These are phyloP conservation scores for Teunomyces barrocoloradensis DNA, from an alignment of 805 yeast genomes.

Conservation along the genomic window DNA sequence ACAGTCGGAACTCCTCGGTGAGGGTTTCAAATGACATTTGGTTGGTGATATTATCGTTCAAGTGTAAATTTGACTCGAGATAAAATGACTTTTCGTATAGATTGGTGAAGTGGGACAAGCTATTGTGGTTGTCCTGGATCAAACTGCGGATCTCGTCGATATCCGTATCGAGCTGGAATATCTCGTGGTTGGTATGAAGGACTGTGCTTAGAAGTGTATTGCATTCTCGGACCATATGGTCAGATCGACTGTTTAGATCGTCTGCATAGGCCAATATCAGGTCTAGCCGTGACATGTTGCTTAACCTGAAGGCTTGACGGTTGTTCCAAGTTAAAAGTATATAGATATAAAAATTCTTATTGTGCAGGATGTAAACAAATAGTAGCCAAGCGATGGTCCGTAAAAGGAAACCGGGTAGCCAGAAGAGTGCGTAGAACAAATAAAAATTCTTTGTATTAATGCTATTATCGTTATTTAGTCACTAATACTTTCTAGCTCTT, in stretches of 20 bases:
- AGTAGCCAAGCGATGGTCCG: background rate
- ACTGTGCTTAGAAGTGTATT: conserved; percentile 17
- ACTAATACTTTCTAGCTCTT: conserved; percentile 2
- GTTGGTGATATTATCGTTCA: conserved; percentile 33
- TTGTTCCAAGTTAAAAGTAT: background rate
- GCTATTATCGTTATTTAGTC: background rate
- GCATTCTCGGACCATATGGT: conserved; percentile 21
- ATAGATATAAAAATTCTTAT: background rate
- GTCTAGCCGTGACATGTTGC: conserved; percentile 22
- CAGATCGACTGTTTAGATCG: conserved; percentile 27
- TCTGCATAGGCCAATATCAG: conserved; percentile 31
- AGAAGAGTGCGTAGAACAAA: background rate
- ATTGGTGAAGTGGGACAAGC: conserved; percentile 25
- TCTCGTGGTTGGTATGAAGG: background rate
- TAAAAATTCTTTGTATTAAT: background rate
- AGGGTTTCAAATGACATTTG: conserved; percentile 29
- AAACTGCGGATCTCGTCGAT: conserved; percentile 27
- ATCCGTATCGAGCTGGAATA: conserved; percentile 20
- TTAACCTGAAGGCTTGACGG: background rate
- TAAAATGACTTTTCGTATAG: conserved; percentile 31
- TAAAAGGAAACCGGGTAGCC: background rate
- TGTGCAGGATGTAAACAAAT: conserved; percentile 3
- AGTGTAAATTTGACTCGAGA: conserved; percentile 31
- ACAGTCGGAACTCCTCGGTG: conserved; percentile 24
- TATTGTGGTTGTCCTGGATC: conserved; percentile 20